Evolutionary conservation across 208 protist genomes (phyloP).

Genomic region (Porcisia hertigi): DNA sequence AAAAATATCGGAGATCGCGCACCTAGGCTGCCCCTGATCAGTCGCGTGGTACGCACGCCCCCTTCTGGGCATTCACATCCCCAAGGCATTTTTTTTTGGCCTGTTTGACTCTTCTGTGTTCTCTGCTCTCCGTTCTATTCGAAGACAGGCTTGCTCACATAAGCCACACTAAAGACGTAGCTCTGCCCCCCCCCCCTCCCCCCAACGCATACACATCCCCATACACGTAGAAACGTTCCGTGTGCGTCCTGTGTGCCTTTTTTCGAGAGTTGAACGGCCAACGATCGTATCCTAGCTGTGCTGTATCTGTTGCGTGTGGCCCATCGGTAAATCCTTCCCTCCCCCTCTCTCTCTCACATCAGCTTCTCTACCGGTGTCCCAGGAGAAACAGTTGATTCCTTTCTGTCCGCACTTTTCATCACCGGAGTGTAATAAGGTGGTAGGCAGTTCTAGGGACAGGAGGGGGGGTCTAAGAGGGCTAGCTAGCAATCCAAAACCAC

Average conservation of each 20-base stretch:
- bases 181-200: neutral
- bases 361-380: too few relatives aligned
- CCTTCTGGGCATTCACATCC: too few relatives aligned
- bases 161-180: neutral
- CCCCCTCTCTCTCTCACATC: slow-evolving; percentile 11
- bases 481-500: too few relatives aligned
- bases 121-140: neutral
- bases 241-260: neutral
- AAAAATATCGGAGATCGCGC: neutral
- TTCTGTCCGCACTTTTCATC: neutral
- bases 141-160: neutral
- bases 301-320: neutral
- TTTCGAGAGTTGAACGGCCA: neutral
- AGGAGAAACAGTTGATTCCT: neutral
- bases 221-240: slow-evolving; percentile 3
- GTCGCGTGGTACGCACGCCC: neutral
- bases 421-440: neutral
- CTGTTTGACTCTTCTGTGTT: neutral
- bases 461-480: too few relatives aligned
- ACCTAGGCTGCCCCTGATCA: neutral
- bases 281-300: neutral
- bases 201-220: neutral
- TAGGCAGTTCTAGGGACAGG: too few relatives aligned
- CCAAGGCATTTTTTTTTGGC: neutral
- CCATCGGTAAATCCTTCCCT: neutral